Percentiles rank a stretch among this genome's conserved stretches.
Conservation (phyloP, 805 yeast genomes). For the Candida tibetensis region DNA sequence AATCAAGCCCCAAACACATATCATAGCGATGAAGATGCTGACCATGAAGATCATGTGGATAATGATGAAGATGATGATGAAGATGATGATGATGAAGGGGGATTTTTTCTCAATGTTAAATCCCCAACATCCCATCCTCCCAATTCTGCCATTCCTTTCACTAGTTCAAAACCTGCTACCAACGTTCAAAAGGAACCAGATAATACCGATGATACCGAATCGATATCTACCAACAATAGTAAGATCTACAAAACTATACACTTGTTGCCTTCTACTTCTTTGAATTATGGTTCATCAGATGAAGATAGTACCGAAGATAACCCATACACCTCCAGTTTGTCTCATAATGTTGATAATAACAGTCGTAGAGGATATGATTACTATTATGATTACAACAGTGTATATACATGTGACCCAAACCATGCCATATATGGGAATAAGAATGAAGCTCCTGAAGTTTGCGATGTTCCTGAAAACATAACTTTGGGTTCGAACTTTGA, state of each 20-base stretch:
- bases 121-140: slow-evolving; percentile 36
- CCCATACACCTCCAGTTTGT: slow-evolving; percentile 51
- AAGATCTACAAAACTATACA: slow-evolving; percentile 59
- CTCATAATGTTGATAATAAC: slow-evolving; percentile 69
- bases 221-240: slow-evolving; percentile 28
- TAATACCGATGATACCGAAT: slow-evolving; percentile 24
- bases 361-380: slow-evolving; percentile 67
- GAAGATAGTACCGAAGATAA: slow-evolving; percentile 61
- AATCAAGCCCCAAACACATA: neutral
- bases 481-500: slow-evolving; percentile 39
- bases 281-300: slow-evolving; percentile 69
- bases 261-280: slow-evolving; percentile 78
- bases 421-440: slow-evolving; percentile 35
- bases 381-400: slow-evolving; percentile 77
- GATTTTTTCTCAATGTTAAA: slow-evolving; percentile 59
- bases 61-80: slow-evolving; percentile 37
- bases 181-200: slow-evolving; percentile 7
- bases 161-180: neutral
- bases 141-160: slow-evolving; percentile 11
- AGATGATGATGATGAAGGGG: slow-evolving; percentile 62
- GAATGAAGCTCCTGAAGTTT: slow-evolving; percentile 36
- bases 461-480: slow-evolving; percentile 48
- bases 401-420: slow-evolving; percentile 54
- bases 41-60: slow-evolving; percentile 8
- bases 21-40: slow-evolving; percentile 4